Evolutionary conservation across 2,329 filamentous ascomycete genomes (phyloP).

Genomic region (Colletotrichum caudatum): DNA sequence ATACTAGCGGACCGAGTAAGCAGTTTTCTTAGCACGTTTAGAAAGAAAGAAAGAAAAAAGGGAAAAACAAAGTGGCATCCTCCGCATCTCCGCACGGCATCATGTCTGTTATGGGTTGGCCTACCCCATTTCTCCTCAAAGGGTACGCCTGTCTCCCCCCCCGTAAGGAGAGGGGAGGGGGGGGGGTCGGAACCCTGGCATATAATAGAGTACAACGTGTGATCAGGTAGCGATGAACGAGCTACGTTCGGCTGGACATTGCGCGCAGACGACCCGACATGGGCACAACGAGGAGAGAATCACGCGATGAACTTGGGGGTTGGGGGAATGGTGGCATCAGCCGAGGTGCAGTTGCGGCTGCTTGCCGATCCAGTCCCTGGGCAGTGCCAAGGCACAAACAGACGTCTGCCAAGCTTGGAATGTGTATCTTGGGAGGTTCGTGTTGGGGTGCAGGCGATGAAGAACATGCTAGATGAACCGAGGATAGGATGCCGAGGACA

Average conservation of each 20-base stretch:
- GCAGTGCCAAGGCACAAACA: conserved; percentile 11
- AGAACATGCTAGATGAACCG: too few species aligned
- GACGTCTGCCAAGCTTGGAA: background rate
- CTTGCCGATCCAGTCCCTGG: conserved; percentile 22
- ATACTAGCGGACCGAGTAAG: background rate
- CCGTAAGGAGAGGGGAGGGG: background rate
- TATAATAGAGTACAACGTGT: background rate
- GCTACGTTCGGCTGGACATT: conserved; percentile 1
- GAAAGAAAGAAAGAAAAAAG: too few species aligned
- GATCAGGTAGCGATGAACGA: conserved; percentile 14
- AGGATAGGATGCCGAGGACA: conserved; percentile 16
- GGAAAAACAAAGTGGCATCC: background rate
- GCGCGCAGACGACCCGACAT: conserved; percentile 20
- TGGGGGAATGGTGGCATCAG: conserved; percentile 29
- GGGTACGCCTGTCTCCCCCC: too few species aligned
- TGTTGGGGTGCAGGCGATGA: too few species aligned
- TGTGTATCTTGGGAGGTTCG: too few species aligned
- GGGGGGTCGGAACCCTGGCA: conserved; percentile 1
- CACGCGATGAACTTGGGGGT: conserved; percentile 1
- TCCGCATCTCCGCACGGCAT: conserved; percentile 22
- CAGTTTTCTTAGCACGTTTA: background rate
- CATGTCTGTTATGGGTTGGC: conserved; percentile 15
- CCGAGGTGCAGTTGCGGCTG: conserved; percentile 15
- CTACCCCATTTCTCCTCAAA: conserved; percentile 22
- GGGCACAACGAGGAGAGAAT: background rate